A percentile compares a stretch with the other conserved stretches of the same genome.
These are phyloP conservation scores for Polyporus arcularius DNA, from an alignment of 768 basidiomycete species.

Conservation along the genomic window DNA sequence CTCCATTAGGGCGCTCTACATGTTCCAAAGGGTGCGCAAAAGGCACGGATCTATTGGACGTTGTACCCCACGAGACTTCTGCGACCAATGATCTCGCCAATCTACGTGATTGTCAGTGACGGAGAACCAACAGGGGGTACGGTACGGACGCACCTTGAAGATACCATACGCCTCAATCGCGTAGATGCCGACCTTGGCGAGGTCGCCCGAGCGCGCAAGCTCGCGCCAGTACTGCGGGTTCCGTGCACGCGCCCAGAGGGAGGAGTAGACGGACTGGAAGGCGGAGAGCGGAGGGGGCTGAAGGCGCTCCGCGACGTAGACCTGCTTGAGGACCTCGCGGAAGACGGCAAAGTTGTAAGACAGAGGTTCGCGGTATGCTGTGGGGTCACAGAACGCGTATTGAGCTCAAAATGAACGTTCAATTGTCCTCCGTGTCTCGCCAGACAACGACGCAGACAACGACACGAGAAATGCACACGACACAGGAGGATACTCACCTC, in stretches of 20 bases:
- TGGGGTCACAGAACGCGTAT: background rate
- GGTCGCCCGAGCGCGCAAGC: constrained; percentile 61
- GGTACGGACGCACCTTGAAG: constrained; percentile 63
- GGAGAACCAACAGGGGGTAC: background rate
- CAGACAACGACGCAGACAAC: background rate
- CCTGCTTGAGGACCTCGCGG: constrained; percentile 64
- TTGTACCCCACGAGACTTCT: constrained; percentile 81
- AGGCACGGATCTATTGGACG: constrained; percentile 35
- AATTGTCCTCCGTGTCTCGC: background rate
- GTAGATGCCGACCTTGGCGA: constrained; percentile 68
- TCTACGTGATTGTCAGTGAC: constrained; percentile 37
- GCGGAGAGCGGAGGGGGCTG: constrained; percentile 64
- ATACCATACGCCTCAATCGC: constrained; percentile 88
- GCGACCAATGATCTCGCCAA: constrained; percentile 87
- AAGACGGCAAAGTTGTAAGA: constrained; percentile 78
- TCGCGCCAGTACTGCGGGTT: constrained; percentile 63
- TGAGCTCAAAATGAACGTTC: background rate
- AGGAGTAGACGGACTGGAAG: constrained; percentile 59
- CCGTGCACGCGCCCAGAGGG: constrained; percentile 62
- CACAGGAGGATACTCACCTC: constrained; percentile 43
- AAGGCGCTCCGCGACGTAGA: constrained; percentile 55
- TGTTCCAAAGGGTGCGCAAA: background rate
- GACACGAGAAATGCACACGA: background rate
- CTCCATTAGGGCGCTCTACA: constrained; percentile 5
- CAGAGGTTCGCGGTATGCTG: constrained; percentile 77